Conservation (phyloP, 1,139 yeast species). For the Yamadazyma taylorii region DNA sequence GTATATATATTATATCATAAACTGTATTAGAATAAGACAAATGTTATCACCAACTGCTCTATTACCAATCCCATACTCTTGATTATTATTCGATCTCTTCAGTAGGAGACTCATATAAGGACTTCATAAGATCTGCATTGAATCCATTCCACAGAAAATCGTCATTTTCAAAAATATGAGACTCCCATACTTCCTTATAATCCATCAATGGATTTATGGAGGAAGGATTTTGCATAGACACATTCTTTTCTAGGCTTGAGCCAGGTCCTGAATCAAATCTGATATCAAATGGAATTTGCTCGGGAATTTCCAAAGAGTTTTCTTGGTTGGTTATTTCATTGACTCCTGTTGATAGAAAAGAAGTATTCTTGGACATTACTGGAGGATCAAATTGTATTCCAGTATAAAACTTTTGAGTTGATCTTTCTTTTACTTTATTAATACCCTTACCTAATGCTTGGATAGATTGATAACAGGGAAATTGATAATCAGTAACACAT, state of each 20-base stretch:
- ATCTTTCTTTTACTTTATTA: constrained; percentile 3
- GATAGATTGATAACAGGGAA: constrained; percentile 5
- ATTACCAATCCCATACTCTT: too few species aligned
- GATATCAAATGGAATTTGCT: constrained; percentile 1
- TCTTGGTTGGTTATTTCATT: neutral
- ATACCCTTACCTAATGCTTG: constrained; percentile 6
- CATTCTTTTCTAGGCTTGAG: neutral
- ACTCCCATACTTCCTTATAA: constrained; percentile 7
- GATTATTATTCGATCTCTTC: neutral
- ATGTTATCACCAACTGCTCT: too few species aligned
- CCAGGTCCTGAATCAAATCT: constrained; percentile 2
- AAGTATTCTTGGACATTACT: neutral
- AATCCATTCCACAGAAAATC: constrained; percentile 9
- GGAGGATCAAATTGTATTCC: neutral
- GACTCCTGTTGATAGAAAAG: neutral
- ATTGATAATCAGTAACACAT: constrained; percentile 3
- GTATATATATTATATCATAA: constrained; percentile 1
- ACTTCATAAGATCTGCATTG: constrained; percentile 9
- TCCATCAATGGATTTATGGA: constrained; percentile 3
- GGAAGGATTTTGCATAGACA: neutral
- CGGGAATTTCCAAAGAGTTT: neutral
- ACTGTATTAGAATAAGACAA: too few species aligned
- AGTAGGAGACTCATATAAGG: constrained; percentile 8
- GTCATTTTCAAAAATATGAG: constrained; percentile 5
- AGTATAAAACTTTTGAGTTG: neutral